Evolutionary conservation across 495 filamentous ascomycete genomes (phyloP).

Genomic region (Parachaetomium inaequale): DNA sequence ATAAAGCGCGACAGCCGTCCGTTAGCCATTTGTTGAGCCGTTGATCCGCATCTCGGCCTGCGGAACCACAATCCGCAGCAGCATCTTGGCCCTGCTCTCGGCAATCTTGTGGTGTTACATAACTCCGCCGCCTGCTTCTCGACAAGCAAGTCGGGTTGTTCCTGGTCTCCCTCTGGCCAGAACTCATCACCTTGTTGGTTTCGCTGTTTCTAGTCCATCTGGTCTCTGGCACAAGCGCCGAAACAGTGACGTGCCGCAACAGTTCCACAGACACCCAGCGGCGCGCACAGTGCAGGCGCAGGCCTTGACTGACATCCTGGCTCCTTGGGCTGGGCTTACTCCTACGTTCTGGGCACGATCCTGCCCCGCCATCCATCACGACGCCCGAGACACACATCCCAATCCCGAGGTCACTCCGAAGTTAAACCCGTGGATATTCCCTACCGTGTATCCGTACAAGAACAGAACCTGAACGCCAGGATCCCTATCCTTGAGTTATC

Average conservation of each 20-base stretch:
- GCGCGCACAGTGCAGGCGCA: neutral
- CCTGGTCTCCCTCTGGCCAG: neutral
- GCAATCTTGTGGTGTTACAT: neutral
- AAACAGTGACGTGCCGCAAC: neutral
- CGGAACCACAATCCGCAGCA: neutral
- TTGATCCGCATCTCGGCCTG: conserved; percentile 3
- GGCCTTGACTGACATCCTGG: neutral
- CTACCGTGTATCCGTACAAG: too few species aligned
- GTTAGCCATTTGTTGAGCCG: neutral
- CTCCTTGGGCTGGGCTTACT: neutral
- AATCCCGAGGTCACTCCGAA: neutral
- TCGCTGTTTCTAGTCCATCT: neutral
- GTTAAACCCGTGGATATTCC: neutral
- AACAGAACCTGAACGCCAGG: neutral
- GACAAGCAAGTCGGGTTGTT: neutral
- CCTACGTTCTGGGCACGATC: too few species aligned
- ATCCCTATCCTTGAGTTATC: neutral
- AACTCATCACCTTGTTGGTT: neutral
- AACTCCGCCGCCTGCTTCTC: too few species aligned
- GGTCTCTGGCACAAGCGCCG: neutral
- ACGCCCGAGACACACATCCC: neutral
- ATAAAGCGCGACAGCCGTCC: neutral
- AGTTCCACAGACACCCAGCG: neutral
- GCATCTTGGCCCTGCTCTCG: neutral
- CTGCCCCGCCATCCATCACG: conserved; percentile 3